Evolutionary conservation across 129 eudicot genomes (phyloP).

Genomic region (Pulicaria dysenterica): DNA sequence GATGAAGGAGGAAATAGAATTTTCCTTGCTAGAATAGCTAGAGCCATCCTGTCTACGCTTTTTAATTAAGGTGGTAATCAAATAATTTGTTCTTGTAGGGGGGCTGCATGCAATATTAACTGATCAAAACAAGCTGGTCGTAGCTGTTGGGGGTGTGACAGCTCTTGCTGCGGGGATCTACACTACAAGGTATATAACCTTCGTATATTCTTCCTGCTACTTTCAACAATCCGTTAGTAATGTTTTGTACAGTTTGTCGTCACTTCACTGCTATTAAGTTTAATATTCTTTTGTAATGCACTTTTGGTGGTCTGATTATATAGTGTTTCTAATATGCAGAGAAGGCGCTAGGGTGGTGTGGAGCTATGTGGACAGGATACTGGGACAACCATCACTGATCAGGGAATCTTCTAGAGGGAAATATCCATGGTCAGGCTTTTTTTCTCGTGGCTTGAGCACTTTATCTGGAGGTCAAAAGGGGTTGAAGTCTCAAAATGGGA

Average conservation of each 20-base stretch:
- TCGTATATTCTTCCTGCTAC: background rate
- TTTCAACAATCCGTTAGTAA: background rate
- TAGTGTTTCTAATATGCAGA: constrained; percentile 37
- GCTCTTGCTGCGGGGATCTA: constrained; percentile 98
- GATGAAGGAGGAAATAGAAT: background rate
- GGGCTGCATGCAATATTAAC: constrained; percentile 88
- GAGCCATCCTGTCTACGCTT: background rate
- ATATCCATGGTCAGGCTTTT: constrained; percentile 92
- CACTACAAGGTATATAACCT: constrained; percentile 79
- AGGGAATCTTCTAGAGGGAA: constrained; percentile 95
- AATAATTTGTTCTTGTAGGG: constrained; percentile 51
- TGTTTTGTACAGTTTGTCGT: background rate
- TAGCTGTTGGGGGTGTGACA: constrained; percentile 95
- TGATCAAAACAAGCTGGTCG: constrained; percentile 94
- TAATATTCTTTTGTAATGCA: background rate
- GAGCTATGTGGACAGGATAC: constrained; percentile 95
- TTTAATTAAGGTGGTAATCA: constrained; percentile 1
- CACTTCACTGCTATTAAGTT: background rate
- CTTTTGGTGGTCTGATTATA: no score
- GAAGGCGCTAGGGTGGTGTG: constrained; percentile 99
- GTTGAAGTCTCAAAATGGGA: constrained; percentile 46
- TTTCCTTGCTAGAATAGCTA: background rate
- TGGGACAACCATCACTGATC: constrained; percentile 95
- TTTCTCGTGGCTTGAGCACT: constrained; percentile 64
- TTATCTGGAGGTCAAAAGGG: constrained; percentile 47